Percentiles rank a stretch among this genome's conserved stretches.
These are phyloP conservation scores for Pythium guiyangense DNA, from an alignment of 352 stramenopile genomes.

Conservation along the genomic window DNA sequence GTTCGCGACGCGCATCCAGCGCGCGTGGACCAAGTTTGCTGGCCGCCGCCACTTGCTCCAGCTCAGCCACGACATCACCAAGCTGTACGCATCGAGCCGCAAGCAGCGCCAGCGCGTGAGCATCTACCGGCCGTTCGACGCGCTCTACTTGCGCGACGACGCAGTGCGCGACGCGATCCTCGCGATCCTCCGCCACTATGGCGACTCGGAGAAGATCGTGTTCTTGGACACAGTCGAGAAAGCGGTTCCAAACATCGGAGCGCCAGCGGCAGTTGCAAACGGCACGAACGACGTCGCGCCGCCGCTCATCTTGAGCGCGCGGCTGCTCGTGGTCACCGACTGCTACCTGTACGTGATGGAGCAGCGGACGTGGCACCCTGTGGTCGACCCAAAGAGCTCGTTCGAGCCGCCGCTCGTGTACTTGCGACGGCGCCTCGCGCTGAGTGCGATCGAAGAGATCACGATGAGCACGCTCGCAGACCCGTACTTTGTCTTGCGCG, in stretches of 20 bases:
- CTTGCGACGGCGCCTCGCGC: conserved; percentile 55
- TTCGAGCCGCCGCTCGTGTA: conserved; percentile 65
- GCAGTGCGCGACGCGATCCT: conserved; percentile 57
- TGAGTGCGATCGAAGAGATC: conserved; percentile 70
- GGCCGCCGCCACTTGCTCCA: conserved; percentile 77
- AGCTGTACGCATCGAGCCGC: conserved; percentile 73
- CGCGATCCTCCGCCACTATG: conserved; percentile 65
- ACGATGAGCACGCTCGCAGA: conserved; percentile 78
- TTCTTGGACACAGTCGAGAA: conserved; percentile 81
- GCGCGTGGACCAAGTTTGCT: conserved; percentile 78
- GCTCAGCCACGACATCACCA: conserved; percentile 82
- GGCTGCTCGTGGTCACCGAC: conserved; percentile 67
- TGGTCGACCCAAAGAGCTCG: conserved; percentile 46
- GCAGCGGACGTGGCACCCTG: conserved; percentile 51
- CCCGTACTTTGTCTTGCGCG: conserved; percentile 66
- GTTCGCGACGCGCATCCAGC: conserved; percentile 79
- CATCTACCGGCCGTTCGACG: conserved; percentile 85
- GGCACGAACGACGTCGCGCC: conserved; percentile 14
- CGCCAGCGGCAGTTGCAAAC: conserved; percentile 11
- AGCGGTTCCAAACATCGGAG: conserved; percentile 21
- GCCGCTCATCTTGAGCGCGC: conserved; percentile 32
- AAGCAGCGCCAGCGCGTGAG: conserved; percentile 84
- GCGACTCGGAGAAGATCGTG: conserved; percentile 79
- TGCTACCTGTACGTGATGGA: conserved; percentile 80
- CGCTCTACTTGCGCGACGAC: conserved; percentile 74